Base-by-base conservation (phyloP, 441 rosid genomes). In the Corymbia calophylla region DNA sequence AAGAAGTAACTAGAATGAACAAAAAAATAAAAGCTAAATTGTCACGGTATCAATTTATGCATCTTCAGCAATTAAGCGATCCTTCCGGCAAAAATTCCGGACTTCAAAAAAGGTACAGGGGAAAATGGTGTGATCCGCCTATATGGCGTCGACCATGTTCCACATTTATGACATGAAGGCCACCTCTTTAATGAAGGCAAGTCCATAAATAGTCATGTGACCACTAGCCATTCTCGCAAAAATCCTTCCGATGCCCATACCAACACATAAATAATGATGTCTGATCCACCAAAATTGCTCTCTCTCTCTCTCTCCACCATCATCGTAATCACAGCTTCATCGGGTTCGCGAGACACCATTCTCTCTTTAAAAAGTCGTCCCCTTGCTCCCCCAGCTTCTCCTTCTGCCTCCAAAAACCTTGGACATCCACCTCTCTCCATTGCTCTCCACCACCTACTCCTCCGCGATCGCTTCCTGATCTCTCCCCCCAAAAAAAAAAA, bases 301-400 rank as follows among this genome's bases (percentile, higher is more conserved):
- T 93, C 92, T 90, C 97, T 90, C 93, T 94, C 91, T 92, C 95
- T 9, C 32, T 93, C 90, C 88, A 88, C 86, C 21, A 18, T 53
- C 21, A 7, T 70, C 90, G 32, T 7, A 29, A 29, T 29, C 44
- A 39, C 44, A 39, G 44, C 44, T 39, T 39, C 44, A 39, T 39
- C 1, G 18, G 25, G 8, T 55, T 18, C 25, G 25, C 10, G 25
- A 18, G 25, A 16, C 77, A 47, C 25, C 60, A 21, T 17, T 27
- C 87, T 54, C 39, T 53, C 87, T 87, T 49, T 23, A 51, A 14
- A 4, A 94, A 93, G 93, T 94, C 93, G n/a, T 91, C 91, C 84
- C 87, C 92, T 39, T 95, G 97, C 94, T 96, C 97, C 32, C 88
- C 96, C 27, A 95, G 96, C 82, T 96, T 95, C 94, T 90, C 95